Conservation (phyloP, 345 rosid species). For the Populus pruinosa region DNA sequence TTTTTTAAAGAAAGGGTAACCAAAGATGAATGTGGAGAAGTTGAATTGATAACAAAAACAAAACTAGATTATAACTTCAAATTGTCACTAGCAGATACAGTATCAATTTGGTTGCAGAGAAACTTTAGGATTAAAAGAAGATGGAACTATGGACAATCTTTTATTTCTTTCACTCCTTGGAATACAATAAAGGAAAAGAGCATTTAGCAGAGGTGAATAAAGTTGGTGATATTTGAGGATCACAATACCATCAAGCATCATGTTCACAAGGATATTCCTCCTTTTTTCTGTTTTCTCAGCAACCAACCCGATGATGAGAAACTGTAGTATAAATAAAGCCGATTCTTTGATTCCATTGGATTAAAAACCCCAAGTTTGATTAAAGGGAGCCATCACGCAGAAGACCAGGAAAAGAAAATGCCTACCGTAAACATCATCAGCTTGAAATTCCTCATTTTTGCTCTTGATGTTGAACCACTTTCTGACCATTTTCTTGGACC, state of each 20-base stretch:
- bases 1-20: background rate
- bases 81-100: background rate
- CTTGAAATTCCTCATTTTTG: slow-evolving; percentile 81
- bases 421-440: slow-evolving; percentile 68
- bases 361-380: background rate
- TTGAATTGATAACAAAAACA: background rate
- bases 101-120: slow-evolving; percentile 6
- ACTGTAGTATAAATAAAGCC: background rate
- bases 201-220: background rate
- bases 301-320: slow-evolving; percentile 10
- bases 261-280: slow-evolving; percentile 12
- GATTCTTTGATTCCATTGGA: background rate
- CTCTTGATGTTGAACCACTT: slow-evolving; percentile 91
- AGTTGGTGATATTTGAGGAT: slow-evolving; percentile 5
- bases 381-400: background rate
- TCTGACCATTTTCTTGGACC: slow-evolving; percentile 92
- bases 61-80: background rate
- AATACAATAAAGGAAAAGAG: background rate
- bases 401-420: slow-evolving; percentile 15
- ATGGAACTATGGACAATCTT: background rate
- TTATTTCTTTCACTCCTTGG: slow-evolving; percentile 10
- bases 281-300: slow-evolving; percentile 9
- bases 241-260: background rate
- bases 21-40: background rate
- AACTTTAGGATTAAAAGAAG: slow-evolving; percentile 6